A percentile compares a stretch with the other conserved stretches of the same genome.
These are phyloP conservation scores for Penicillium diatomitis DNA, from an alignment of 495 filamentous ascomycete species.

Conservation along the genomic window DNA sequence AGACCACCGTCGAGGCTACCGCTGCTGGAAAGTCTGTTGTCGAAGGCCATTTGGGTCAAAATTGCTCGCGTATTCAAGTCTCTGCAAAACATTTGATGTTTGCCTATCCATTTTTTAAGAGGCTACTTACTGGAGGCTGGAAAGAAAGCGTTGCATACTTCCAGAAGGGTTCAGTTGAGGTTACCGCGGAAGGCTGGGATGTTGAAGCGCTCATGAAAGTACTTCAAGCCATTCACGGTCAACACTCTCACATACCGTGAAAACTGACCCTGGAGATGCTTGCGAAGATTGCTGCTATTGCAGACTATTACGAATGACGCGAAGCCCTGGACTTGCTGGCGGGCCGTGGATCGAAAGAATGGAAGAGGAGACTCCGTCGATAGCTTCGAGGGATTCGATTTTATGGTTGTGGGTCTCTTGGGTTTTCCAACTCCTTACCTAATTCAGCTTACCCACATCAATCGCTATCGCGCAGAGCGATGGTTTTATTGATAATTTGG, in stretches of 20 bases:
- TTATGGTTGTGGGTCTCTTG: conserved; percentile 33
- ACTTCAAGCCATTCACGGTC: conserved; percentile 43
- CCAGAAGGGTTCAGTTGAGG: conserved; percentile 32
- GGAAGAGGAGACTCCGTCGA: background rate
- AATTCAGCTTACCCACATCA: conserved; percentile 17
- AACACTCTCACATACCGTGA: conserved; percentile 29
- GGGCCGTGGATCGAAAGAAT: conserved; percentile 7
- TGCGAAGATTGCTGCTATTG: conserved; percentile 38
- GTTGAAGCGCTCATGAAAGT: conserved; percentile 36
- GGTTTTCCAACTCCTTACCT: conserved; percentile 16
- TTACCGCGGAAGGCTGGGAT: conserved; percentile 29
- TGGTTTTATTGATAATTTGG: conserved; percentile 11
- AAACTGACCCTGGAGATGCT: conserved; percentile 34
- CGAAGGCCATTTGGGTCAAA: too few relatives aligned
- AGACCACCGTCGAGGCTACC: background rate
- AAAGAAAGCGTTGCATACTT: conserved; percentile 23
- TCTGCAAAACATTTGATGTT: conserved; percentile 44
- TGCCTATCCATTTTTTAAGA: conserved; percentile 38
- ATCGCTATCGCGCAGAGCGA: conserved; percentile 15
- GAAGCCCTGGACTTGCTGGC: conserved; percentile 33
- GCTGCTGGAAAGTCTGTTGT: background rate
- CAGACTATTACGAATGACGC: conserved; percentile 42
- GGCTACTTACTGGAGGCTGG: conserved; percentile 22
- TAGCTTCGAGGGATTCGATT: conserved; percentile 20
- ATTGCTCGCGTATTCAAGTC: conserved; percentile 31